Percentiles rank a stretch among this genome's conserved stretches.
Evolutionary conservation across 176 grass and related monocot species (phyloP).

Genomic region (Themeda triandra): DNA sequence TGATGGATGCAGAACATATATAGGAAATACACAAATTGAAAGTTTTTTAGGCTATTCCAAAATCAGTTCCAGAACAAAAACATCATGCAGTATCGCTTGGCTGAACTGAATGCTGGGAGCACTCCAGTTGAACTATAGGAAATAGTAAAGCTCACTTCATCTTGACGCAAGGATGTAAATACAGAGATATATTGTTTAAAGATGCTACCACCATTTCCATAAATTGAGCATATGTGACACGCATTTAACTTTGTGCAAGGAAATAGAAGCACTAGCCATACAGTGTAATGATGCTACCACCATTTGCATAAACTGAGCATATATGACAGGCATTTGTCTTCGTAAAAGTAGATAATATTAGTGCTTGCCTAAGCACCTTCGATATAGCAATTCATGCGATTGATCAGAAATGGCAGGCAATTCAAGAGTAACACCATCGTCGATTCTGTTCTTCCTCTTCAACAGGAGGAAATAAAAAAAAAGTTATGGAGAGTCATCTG

Average conservation of each 20-base stretch:
- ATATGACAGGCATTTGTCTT: no score
- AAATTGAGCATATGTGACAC: no score
- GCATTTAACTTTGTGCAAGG: background rate
- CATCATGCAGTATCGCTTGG: background rate
- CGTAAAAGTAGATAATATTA: no score
- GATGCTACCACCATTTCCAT: background rate
- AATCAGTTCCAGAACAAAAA: background rate
- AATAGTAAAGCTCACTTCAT: background rate
- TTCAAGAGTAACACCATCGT: background rate
- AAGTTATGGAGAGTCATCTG: background rate
- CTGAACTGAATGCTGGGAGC: background rate
- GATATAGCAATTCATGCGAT: background rate
- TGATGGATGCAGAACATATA: background rate
- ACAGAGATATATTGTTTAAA: background rate
- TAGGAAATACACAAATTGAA: no score
- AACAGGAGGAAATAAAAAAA: background rate
- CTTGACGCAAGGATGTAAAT: background rate
- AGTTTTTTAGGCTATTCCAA: background rate
- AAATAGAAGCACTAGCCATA: background rate
- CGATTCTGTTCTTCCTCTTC: slow-evolving; percentile 4
- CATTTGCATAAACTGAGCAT: no score
- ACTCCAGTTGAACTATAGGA: background rate
- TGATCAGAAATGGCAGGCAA: background rate
- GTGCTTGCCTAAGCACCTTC: background rate
- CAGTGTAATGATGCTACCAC: no score